A percentile compares a stretch with the other conserved stretches of the same genome.
phyloP scores from a whole-genome alignment of 2,329 filamentous ascomycete genomes.

The Bisporella sp. region DNA sequence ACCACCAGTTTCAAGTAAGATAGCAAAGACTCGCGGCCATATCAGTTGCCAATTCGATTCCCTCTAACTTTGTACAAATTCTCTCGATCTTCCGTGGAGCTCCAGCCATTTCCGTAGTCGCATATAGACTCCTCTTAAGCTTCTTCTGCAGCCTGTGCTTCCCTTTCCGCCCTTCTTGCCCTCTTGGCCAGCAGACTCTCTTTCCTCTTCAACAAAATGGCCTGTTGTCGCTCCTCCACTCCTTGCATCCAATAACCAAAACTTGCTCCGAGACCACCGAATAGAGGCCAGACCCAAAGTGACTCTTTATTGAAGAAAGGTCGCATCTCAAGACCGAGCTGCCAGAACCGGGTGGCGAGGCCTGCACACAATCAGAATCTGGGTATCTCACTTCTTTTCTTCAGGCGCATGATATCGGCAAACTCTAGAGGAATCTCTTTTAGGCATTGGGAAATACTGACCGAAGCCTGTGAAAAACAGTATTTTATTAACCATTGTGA shows the following conservation, averaged over 20 bases:
- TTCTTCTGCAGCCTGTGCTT: constrained; percentile 38
- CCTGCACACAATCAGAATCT: constrained; percentile 46
- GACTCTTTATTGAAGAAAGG: constrained; percentile 81
- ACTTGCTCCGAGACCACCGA: constrained; percentile 75
- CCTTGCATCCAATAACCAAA: constrained; percentile 97
- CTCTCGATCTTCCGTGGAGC: neutral
- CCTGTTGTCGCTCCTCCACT: constrained; percentile 76
- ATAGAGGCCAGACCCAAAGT: constrained; percentile 88
- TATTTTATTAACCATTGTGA: constrained; percentile 42
- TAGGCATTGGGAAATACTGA: constrained; percentile 39
- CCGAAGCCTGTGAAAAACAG: constrained; percentile 90
- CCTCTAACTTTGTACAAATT: constrained; percentile 12
- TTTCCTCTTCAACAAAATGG: constrained; percentile 72
- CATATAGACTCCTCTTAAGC: constrained; percentile 1
- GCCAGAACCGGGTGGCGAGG: constrained; percentile 87
- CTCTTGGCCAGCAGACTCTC: constrained; percentile 82
- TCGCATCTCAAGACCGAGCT: constrained; percentile 97
- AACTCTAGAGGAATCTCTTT: neutral
- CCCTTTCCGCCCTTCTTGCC: constrained; percentile 63
- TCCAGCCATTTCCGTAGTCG: neutral
- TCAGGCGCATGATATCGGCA: too few relatives aligned
- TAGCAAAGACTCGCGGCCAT: too few relatives aligned
- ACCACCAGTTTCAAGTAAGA: too few relatives aligned
- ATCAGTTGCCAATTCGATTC: too few relatives aligned
- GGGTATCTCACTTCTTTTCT: neutral